Evolutionary conservation across 805 yeast species (phyloP).

Genomic region (Wickerhamiella musiphila): DNA sequence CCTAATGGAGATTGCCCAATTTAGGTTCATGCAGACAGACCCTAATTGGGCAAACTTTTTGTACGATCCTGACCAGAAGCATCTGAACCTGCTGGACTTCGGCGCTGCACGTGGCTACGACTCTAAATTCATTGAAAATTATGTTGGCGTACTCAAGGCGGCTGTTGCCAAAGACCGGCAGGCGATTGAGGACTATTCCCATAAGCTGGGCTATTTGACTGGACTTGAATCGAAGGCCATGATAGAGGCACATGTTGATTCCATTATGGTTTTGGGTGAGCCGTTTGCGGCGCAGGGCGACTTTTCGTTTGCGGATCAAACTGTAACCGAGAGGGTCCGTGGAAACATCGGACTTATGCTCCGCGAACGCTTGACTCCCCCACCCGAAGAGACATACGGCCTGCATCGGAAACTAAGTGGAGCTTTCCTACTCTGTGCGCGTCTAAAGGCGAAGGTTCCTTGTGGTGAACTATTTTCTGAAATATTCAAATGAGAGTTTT

Average conservation of each 20-base stretch:
- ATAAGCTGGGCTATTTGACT: constrained; percentile 70
- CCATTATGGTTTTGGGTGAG: constrained; percentile 80
- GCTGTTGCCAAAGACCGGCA: constrained; percentile 54
- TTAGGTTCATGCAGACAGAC: constrained; percentile 92
- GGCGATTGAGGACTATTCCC: constrained; percentile 45
- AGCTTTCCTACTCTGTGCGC: constrained; percentile 75
- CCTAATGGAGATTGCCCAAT: constrained; percentile 65
- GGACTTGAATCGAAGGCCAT: constrained; percentile 77
- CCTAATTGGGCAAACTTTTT: constrained; percentile 98
- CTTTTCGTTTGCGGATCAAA: constrained; percentile 67
- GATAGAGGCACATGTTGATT: constrained; percentile 85
- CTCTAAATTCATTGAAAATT: constrained; percentile 47
- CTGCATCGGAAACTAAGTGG: constrained; percentile 91
- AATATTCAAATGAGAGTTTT: constrained; percentile 34
- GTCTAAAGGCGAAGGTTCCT: constrained; percentile 67
- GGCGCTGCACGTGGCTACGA: constrained; percentile 83
- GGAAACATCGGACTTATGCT: constrained; percentile 79
- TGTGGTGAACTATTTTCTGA: constrained; percentile 62
- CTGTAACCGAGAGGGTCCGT: constrained; percentile 86
- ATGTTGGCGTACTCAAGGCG: constrained; percentile 54
- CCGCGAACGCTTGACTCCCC: constrained; percentile 81
- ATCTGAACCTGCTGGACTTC: constrained; percentile 79
- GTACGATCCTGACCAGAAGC: constrained; percentile 50
- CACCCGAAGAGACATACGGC: constrained; percentile 97
- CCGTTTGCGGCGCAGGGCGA: constrained; percentile 45